Percentiles rank a stretch among this genome's conserved stretches.
Conservation (phyloP, 495 filamentous ascomycete species). For the Neurospora sp. region DNA sequence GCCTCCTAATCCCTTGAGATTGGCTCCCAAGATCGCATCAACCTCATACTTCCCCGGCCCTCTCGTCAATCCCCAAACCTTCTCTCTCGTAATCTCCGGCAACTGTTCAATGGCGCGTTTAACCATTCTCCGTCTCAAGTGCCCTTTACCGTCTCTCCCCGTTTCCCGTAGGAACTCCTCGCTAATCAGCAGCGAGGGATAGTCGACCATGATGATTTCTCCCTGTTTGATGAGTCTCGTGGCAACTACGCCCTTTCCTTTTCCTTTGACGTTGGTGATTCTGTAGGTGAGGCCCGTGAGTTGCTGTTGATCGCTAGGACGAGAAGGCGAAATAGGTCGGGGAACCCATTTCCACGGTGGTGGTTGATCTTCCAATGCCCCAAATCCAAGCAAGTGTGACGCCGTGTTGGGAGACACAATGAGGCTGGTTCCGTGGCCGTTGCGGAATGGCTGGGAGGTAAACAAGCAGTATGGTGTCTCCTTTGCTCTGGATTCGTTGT, state of each 20-base stretch:
- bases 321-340: too few relatives aligned
- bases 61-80: slow-evolving; percentile 3
- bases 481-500: not conserved
- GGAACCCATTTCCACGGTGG: not conserved
- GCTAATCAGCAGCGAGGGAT: slow-evolving; percentile 24
- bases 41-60: slow-evolving; percentile 20
- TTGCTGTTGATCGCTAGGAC: not conserved
- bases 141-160: slow-evolving; percentile 2
- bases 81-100: slow-evolving; percentile 18
- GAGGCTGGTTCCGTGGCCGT: slow-evolving; percentile 21
- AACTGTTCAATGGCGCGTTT: slow-evolving; percentile 26
- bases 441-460: slow-evolving; percentile 21
- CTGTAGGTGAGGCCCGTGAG: slow-evolving; percentile 11
- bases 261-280: slow-evolving; percentile 20
- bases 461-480: slow-evolving; percentile 24
- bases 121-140: slow-evolving; percentile 22
- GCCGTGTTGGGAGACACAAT: slow-evolving; percentile 15
- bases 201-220: slow-evolving; percentile 31
- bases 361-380: not conserved
- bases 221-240: slow-evolving; percentile 22
- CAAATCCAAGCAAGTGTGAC: not conserved
- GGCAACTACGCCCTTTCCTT: slow-evolving; percentile 29
- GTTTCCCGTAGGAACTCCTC: slow-evolving; percentile 21
- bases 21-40: slow-evolving; percentile 31
- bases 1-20: slow-evolving; percentile 21